Base-by-base conservation (phyloP, 1,139 yeast genomes). In the Wickerhamiella pararugosa region DNA sequence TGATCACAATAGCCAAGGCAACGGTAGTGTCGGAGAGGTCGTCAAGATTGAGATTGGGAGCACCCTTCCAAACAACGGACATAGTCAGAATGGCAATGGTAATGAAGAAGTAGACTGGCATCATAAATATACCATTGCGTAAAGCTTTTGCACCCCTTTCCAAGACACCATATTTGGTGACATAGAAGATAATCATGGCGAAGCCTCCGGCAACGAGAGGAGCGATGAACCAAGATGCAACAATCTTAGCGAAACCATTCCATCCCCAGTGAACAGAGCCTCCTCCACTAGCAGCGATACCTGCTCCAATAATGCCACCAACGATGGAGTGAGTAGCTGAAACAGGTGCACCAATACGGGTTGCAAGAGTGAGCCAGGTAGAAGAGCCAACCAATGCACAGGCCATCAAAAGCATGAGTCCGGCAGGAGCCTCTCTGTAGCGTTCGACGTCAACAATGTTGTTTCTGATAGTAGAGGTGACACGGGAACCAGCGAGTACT, bases 181-280 rank as follows among this genome's bases (percentile, higher is more conserved):
- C 59, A 47, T 76, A 60, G 58, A 77, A 79, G 43, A 75, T 60
- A 38, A 71, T 61, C 4, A 80, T 60, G 3, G 83, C 76, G 51
- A 80, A 71, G 30, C 59, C 53, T 51, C 86, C 87, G 15, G 87
- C 79, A 48, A 79, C 64, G 15, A 67, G 58, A n/a, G 92, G 90
- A 9, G 90, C 86, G 62, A 79, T 75, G 55, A 77, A 76, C 87
- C 90, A 79, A 8, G 86, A 76, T 4, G 90, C 90, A 49, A 77
- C 72, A 51, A 79, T 79, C 59, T 76, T 79, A 1, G 81, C 58
- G 47, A 79, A 79, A 35, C 86, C 86, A 15, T 51, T 47, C 90
- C 90, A 79, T 25, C 84, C 87, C 92, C 90, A 79, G 46, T 60
- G 63, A 46, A 79, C 70, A 46, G 72, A 65, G 2, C 61, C 54